Conservation (phyloP, 192 early-diverging fungal genomes). For the Obelidium mucronatum region DNA sequence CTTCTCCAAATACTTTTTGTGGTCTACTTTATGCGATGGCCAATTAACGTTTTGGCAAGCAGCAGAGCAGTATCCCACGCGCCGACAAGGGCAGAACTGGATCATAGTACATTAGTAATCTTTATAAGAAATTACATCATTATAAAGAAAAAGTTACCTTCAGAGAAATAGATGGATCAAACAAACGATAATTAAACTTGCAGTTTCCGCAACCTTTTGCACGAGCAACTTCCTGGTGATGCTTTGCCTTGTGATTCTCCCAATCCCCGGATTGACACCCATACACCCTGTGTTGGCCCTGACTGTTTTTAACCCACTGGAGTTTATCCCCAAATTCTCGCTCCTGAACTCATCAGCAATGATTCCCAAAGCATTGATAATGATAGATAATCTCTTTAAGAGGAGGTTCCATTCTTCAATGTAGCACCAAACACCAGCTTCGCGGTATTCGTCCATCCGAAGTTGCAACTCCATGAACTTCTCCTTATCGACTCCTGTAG, state of each 20-base stretch:
- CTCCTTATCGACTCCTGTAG: neutral
- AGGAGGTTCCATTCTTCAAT: neutral
- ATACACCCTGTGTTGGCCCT: neutral
- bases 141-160: neutral
- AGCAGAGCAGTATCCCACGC: neutral
- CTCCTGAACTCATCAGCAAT: neutral
- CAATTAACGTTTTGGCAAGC: neutral
- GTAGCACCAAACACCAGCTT: neutral
- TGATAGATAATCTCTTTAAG: neutral
- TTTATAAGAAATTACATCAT: too few species aligned
- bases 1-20: neutral
- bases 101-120: neutral
- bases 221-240: neutral
- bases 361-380: neutral
- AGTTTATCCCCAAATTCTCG: neutral
- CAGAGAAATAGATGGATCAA: neutral
- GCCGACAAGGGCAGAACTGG: neutral
- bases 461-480: neutral
- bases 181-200: neutral
- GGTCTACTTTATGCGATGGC: neutral
- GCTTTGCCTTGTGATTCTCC: neutral
- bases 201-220: neutral
- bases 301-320: neutral
- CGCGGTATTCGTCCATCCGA: neutral
- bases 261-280: neutral